Conservation (phyloP, 2,329 filamentous ascomycete genomes). For the Fusarium tjaetaba region DNA sequence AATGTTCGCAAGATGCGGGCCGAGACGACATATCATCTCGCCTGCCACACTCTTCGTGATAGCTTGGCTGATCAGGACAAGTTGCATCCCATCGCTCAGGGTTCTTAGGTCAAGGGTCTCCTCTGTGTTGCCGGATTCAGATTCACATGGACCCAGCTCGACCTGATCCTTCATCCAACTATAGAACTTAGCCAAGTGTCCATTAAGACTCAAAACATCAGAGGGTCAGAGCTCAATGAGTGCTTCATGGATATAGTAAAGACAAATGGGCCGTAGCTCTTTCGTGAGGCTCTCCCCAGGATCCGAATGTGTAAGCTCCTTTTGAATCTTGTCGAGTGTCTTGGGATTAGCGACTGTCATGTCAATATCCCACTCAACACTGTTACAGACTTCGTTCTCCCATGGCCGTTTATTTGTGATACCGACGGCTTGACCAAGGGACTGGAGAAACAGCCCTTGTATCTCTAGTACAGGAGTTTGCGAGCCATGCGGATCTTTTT, state of each 20-base stretch:
- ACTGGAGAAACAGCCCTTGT: neutral
- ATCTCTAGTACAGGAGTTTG: neutral
- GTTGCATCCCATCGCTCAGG: neutral
- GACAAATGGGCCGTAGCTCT: neutral
- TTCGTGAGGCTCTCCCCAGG: neutral
- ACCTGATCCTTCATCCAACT: neutral
- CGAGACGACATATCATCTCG: neutral
- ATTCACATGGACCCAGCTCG: neutral
- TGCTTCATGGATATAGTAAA: neutral
- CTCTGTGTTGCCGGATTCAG: neutral
- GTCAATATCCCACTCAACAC: neutral
- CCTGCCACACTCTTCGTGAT: neutral
- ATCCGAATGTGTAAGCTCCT: neutral
- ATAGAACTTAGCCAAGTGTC: neutral
- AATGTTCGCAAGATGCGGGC: neutral
- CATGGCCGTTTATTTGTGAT: neutral
- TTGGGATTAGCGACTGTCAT: neutral
- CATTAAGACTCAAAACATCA: neutral
- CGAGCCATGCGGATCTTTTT: accelerated
- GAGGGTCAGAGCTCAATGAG: neutral
- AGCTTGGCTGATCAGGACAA: neutral
- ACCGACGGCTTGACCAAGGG: neutral
- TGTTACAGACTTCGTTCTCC: neutral
- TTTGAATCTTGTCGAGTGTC: neutral
- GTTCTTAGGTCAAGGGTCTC: neutral